Percentiles rank a stretch among this genome's conserved stretches.
Conservation (phyloP, 352 stramenopile species). For the Phytophthora lateralis region DNA sequence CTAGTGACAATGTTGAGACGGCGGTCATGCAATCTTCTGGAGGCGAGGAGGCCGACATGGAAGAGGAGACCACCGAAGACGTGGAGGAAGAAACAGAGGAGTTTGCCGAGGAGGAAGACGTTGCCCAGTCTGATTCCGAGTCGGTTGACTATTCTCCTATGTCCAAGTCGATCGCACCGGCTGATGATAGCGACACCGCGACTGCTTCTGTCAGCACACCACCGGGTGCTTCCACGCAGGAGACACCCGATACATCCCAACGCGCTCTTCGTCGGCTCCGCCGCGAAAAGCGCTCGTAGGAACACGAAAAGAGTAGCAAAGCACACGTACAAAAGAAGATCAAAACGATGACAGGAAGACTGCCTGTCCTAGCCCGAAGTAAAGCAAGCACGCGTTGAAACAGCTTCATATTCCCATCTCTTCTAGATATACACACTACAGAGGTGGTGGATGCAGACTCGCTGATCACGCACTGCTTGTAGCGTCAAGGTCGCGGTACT, state of each 20-base stretch:
- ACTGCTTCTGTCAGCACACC: neutral
- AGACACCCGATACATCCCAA: slow-evolving; percentile 27
- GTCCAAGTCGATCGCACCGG: slow-evolving; percentile 13
- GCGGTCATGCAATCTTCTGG: slow-evolving; percentile 7
- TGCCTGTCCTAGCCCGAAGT: slow-evolving; percentile 5
- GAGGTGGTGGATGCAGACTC: slow-evolving; percentile 20
- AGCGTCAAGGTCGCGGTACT: slow-evolving; percentile 40
- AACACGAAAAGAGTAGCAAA: slow-evolving; percentile 20
- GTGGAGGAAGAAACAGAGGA: slow-evolving; percentile 17
- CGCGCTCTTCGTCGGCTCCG: slow-evolving; percentile 15
- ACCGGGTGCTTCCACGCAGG: slow-evolving; percentile 1
- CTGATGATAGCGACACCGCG: slow-evolving; percentile 4
- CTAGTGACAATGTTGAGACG: slow-evolving; percentile 12
- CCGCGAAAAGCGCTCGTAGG: slow-evolving; percentile 20
- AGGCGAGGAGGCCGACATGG: slow-evolving; percentile 10
- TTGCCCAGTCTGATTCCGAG: neutral
- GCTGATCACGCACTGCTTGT: slow-evolving; percentile 30
- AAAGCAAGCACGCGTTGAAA: slow-evolving; percentile 31
- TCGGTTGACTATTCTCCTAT: slow-evolving; percentile 13
- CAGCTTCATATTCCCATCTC: slow-evolving; percentile 14
- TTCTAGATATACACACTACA: slow-evolving; percentile 34
- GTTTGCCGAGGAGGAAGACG: slow-evolving; percentile 5
- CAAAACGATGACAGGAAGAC: slow-evolving; percentile 12
- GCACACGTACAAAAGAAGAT: slow-evolving; percentile 24
- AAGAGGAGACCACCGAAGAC: slow-evolving; percentile 15